Evolutionary conservation across 257 asterid species (phyloP), one percentile per base, ranked within the genome.

Genomic region (Nicotiana tabacum): DNA sequence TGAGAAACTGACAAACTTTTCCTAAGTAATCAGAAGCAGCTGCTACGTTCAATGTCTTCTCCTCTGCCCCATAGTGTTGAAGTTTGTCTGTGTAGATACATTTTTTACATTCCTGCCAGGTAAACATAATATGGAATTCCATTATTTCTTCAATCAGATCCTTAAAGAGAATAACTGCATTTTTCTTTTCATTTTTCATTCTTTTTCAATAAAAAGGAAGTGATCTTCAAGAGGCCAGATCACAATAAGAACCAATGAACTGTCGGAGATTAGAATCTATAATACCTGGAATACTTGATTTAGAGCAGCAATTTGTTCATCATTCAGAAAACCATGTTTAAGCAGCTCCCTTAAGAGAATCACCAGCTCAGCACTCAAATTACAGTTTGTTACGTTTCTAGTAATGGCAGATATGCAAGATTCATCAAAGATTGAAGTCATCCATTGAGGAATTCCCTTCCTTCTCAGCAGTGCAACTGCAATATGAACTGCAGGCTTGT

Each of bases 221-320:
- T 55, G 55, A 67, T 56, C 35, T 13, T n/a, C 53, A 10, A 13
- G 18, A 77, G 66, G 30, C 1, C 77, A 78, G 4, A 18, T 29
- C 60, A 66, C 66, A 32, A 48, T 35, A 27, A 64, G 74, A 5
- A 62, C 43, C 72, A 35, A 35, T 29, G 82, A 66, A 60, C 24
- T 17, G 51, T 16, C 8, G 4, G 30, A 29, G 64, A 62, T 48
- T 32, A 66, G 46, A 81, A 69, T 78, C 18, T 29, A 39, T 83
- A 79, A 1, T 29, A 94, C 99, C 98, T 96, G 98, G 88, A 94
- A 93, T 66, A 90, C 85, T 70, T 90, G 85, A 87, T 89, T 91
- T 32, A 96, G 88, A 69, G 88, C 85, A 64, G 92, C 79, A 83
- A 92, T 74, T 66, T 91, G 96, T 66, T 93, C 89, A 66, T 93